Evolutionary conservation across 768 basidiomycete species (phyloP).

Genomic region (Boletus fagicola): DNA sequence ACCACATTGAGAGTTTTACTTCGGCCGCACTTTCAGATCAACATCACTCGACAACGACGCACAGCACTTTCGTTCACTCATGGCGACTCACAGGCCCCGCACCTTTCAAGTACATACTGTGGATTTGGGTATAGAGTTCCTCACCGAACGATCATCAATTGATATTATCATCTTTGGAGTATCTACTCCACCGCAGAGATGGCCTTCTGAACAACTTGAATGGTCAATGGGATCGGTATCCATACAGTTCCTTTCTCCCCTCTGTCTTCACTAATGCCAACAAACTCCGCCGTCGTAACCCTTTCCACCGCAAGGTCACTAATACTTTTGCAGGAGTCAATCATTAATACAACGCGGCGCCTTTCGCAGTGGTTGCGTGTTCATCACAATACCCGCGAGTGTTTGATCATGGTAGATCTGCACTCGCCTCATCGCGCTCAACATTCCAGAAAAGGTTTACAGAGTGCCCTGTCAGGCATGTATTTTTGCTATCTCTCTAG

Average conservation of each 20-base stretch:
- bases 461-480: background rate
- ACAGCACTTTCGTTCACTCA: background rate
- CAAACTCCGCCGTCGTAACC: background rate
- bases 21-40: background rate
- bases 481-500: constrained; percentile 22
- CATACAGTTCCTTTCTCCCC: background rate
- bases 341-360: background rate
- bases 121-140: background rate
- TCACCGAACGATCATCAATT: background rate
- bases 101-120: background rate
- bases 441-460: background rate
- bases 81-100: background rate
- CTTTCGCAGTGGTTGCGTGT: background rate
- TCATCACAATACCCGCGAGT: background rate
- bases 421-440: constrained; percentile 2
- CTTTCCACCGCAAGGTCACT: background rate
- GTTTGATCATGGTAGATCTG: background rate
- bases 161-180: background rate
- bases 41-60: too few relatives aligned
- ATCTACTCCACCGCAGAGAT: background rate
- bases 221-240: background rate
- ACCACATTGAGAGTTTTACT: background rate
- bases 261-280: background rate
- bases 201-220: background rate
- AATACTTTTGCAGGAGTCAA: background rate